These are phyloP conservation scores for Backusella parvicylindrica DNA, from an alignment of 192 early-diverging fungal genomes.

Conservation along the genomic window DNA sequence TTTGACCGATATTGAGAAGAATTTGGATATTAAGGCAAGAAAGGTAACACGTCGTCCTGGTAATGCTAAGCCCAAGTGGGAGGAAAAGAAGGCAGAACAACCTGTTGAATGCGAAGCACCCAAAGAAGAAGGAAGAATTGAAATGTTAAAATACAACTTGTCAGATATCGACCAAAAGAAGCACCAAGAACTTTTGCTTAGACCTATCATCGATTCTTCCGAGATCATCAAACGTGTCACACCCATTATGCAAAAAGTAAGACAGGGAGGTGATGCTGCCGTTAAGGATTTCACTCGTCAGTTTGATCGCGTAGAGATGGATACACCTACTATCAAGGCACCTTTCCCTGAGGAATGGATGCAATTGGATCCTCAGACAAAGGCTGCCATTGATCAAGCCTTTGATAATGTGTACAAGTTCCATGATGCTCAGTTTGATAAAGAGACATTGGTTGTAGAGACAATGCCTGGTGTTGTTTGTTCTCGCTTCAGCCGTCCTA, in stretches of 20 bases:
- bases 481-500: conserved; percentile 88
- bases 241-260: conserved; percentile 89
- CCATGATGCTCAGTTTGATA: conserved; percentile 87
- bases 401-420: conserved; percentile 91
- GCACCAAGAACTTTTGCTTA: conserved; percentile 64
- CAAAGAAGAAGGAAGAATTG: conserved; percentile 54
- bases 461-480: conserved; percentile 99
- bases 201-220: conserved; percentile 90
- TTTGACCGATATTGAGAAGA: conserved; percentile 82
- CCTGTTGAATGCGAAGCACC: conserved; percentile 31
- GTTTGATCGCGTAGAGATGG: conserved; percentile 85
- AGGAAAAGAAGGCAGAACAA: conserved; percentile 21
- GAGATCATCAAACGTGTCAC: conserved; percentile 85
- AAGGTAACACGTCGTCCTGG: conserved; percentile 88
- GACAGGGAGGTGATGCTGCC: conserved; percentile 79
- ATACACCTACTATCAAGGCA: conserved; percentile 68
- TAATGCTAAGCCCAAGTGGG: conserved; percentile 88
- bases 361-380: conserved; percentile 58
- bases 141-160: conserved; percentile 69
- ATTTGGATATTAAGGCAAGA: conserved; percentile 77
- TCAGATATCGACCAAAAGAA: conserved; percentile 47
- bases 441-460: conserved; percentile 74
- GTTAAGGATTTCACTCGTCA: conserved; percentile 81
- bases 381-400: conserved; percentile 89
- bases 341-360: conserved; percentile 72